These are phyloP conservation scores for Candida sakaeoensis DNA, from an alignment of 805 yeast species.

Conservation along the genomic window DNA sequence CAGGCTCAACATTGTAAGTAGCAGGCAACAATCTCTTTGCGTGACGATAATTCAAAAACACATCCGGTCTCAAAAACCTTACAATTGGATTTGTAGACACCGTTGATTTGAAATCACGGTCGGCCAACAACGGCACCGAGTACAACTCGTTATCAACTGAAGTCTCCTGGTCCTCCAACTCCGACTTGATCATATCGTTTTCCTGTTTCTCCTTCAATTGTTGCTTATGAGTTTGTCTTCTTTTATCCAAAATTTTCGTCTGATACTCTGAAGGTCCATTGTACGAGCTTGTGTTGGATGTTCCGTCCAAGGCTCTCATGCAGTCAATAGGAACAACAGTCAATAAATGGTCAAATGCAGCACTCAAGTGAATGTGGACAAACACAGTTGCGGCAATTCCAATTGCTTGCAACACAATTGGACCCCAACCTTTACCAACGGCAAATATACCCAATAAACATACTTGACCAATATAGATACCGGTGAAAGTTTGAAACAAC, in stretches of 20 bases:
- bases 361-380: constrained; percentile 59
- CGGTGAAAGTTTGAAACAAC: constrained; percentile 80
- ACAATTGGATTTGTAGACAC: constrained; percentile 41
- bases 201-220: constrained; percentile 18
- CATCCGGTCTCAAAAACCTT: constrained; percentile 56
- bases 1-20: constrained; percentile 31
- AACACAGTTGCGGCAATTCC: constrained; percentile 63
- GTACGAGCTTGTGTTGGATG: constrained; percentile 58
- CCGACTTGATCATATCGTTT: constrained; percentile 16
- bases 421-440: constrained; percentile 95
- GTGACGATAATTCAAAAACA: constrained; percentile 45
- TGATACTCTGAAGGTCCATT: constrained; percentile 31
- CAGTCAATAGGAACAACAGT: constrained; percentile 61
- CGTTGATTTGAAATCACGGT: constrained; percentile 48
- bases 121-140: constrained; percentile 61
- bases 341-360: constrained; percentile 64
- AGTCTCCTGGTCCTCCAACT: constrained; percentile 11
- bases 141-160: constrained; percentile 6
- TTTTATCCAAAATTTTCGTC: constrained; percentile 25
- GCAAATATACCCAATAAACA: constrained; percentile 83
- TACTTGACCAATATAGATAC: constrained; percentile 82
- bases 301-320: constrained; percentile 76
- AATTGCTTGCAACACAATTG: constrained; percentile 71
- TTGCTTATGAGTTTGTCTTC: constrained; percentile 11
- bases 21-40: constrained; percentile 34